Evolutionary conservation across 2,329 filamentous ascomycete species (phyloP), one percentile per base, ranked within the genome.

Genomic region (Cladophialophora yegresii): DNA sequence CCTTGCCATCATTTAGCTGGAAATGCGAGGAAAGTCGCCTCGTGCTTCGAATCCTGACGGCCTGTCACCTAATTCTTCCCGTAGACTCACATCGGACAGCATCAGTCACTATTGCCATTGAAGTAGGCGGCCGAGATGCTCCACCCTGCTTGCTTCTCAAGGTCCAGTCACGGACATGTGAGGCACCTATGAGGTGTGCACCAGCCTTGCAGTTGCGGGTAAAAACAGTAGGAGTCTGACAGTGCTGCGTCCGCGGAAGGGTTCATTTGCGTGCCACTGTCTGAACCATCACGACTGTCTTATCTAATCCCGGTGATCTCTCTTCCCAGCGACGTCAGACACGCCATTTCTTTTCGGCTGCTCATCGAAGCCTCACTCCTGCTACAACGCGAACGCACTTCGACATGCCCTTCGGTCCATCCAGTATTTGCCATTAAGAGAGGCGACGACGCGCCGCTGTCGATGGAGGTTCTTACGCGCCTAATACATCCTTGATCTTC

Each of bases 401-500:
- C 32, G 22, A 22, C 36, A 9, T 51, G 57, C 32, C n/a, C 10
- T n/a, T 58, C 10, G 20, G 33, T 40, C 20, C n/a, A 32, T 8
- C 33, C 7, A 30, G 36, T 33, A 51, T 26, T 32, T 43, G 32
- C 36, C 47, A 20, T 40, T 47, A 16, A 16, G 13, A n/a, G 32
- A 36, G 47, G 26, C 12, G 47, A 36, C 47, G 58, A 50, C 58
- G 58, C 50, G 54, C 54, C 36, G 43, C 8, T 26, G 13, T 54
- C 40, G 33, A 65, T 65, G 63, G 63, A 40, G 54, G 30, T 13
- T 16, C 23, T 50, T 22, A 23, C 10, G 10, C 16, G 20, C n/a
- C 30, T 28, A 26, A 22, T 16, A 23, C 16, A 50, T 13, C 53
- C 50, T 33, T 61, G 26, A 58, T 20, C 5, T 20, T n/a, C 33